These are phyloP conservation scores for Paracamarosporium sp. DNA, from an alignment of 2,329 filamentous ascomycete species.

Conservation along the genomic window DNA sequence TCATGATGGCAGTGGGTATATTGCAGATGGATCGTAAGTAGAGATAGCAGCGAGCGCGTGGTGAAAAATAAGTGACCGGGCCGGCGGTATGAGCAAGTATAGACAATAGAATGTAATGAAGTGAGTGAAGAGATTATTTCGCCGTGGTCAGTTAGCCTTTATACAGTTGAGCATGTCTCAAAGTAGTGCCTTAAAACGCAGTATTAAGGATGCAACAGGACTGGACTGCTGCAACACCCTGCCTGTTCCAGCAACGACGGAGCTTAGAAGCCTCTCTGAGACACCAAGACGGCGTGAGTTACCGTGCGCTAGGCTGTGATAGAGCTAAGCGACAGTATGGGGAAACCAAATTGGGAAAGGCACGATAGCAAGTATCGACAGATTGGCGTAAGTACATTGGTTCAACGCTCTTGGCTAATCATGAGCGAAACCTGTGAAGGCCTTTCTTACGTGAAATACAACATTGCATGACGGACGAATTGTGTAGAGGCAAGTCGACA, in stretches of 20 bases:
- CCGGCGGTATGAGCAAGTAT: constrained; percentile 16
- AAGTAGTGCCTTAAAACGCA: constrained; percentile 8
- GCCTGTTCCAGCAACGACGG: neutral
- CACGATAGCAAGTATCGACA: neutral
- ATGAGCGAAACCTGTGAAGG: neutral
- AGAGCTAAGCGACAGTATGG: neutral
- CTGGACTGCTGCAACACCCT: neutral
- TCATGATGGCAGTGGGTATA: constrained; percentile 28
- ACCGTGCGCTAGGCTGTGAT: neutral
- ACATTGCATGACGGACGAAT: neutral
- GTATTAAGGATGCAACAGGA: neutral
- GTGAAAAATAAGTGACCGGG: constrained; percentile 17
- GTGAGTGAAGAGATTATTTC: neutral
- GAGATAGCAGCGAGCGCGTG: constrained; percentile 5
- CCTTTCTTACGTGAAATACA: neutral
- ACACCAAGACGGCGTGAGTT: neutral
- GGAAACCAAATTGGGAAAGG: neutral
- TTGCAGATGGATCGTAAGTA: neutral
- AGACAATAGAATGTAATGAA: constrained; percentile 1
- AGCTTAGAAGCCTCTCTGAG: neutral
- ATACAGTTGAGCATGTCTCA: neutral
- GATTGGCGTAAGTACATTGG: neutral
- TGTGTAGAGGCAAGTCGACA: neutral
- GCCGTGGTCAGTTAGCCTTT: neutral
- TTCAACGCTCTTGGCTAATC: neutral